Evolutionary conservation across 2,329 filamentous ascomycete species (phyloP).

Genomic region (Fusarium foetens): DNA sequence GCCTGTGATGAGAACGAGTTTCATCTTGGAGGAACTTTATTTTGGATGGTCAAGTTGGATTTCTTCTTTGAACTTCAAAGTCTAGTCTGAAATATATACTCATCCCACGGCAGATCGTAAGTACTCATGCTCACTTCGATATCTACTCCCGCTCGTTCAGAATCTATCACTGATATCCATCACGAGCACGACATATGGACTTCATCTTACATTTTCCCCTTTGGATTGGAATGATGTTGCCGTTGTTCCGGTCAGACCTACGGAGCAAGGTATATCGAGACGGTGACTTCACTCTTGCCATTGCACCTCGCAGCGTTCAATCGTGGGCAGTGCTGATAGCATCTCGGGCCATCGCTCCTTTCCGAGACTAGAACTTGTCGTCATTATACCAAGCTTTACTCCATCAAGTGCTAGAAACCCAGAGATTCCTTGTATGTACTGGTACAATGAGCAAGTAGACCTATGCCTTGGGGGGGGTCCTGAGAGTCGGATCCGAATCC

Average conservation of each 20-base stretch:
- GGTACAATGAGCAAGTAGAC: neutral
- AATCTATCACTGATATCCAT: accelerated
- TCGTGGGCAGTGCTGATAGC: neutral
- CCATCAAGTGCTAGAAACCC: accelerated
- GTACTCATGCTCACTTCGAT: neutral
- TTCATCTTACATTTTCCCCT: neutral
- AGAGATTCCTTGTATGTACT: neutral
- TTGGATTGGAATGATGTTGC: accelerated
- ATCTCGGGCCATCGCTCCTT: neutral
- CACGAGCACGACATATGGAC: neutral
- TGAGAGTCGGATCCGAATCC: neutral
- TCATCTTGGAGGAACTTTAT: neutral
- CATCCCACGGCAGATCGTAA: neutral
- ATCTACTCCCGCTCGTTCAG: neutral
- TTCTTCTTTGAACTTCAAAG: accelerated
- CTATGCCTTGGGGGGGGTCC: neutral
- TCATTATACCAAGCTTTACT: neutral
- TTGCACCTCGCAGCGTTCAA: neutral
- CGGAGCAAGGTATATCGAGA: too few species aligned
- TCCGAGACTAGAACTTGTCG: neutral
- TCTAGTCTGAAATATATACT: neutral
- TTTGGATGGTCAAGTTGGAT: accelerated
- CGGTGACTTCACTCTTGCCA: neutral
- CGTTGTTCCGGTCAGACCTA: neutral
- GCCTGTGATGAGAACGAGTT: neutral